phyloP scores from a whole-genome alignment of 2,329 filamentous ascomycete species.

The Exophiala calicioides region DNA sequence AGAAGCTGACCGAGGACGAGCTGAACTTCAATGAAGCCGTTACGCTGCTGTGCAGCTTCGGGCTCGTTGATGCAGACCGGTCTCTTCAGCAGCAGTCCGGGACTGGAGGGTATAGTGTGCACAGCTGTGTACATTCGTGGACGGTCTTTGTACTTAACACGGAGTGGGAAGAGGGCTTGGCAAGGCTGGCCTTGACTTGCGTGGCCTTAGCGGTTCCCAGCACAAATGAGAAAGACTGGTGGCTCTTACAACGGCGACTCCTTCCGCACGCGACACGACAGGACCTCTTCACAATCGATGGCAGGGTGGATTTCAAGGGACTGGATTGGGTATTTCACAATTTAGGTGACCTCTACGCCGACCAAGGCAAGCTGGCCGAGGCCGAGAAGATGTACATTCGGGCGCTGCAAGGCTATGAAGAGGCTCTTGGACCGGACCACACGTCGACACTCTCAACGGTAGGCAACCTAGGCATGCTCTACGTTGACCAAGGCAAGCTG shows the following conservation, averaged over 20 bases:
- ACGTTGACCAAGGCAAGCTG: conserved; percentile 30
- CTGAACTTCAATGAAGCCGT: conserved; percentile 16
- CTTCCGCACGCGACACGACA: conserved; percentile 10
- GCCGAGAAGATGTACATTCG: conserved; percentile 31
- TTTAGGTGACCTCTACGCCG: conserved; percentile 20
- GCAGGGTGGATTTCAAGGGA: neutral
- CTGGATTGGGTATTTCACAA: neutral
- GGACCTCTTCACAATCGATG: conserved; percentile 4
- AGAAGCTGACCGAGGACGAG: conserved; percentile 3
- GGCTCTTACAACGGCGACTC: conserved; percentile 10
- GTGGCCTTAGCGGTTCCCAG: conserved; percentile 9
- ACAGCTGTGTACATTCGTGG: conserved; percentile 28
- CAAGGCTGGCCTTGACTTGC: conserved; percentile 21
- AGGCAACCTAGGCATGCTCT: conserved; percentile 32
- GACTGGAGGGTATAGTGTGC: conserved; percentile 17
- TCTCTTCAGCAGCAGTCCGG: conserved; percentile 4
- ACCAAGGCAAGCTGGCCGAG: conserved; percentile 28
- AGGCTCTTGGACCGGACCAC: conserved; percentile 29
- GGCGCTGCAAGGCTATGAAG: conserved; percentile 29
- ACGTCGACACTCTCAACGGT: conserved; percentile 27
- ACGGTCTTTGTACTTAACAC: conserved; percentile 19
- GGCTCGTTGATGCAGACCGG: conserved; percentile 20
- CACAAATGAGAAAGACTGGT: conserved; percentile 3
- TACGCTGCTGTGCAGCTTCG: conserved; percentile 13
- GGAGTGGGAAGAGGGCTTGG: conserved; percentile 6